Percentiles rank a stretch among this genome's conserved stretches.
Evolutionary conservation across 2,329 filamentous ascomycete genomes (phyloP).

Genomic region (Paecilomyces dactylethromorphus): DNA sequence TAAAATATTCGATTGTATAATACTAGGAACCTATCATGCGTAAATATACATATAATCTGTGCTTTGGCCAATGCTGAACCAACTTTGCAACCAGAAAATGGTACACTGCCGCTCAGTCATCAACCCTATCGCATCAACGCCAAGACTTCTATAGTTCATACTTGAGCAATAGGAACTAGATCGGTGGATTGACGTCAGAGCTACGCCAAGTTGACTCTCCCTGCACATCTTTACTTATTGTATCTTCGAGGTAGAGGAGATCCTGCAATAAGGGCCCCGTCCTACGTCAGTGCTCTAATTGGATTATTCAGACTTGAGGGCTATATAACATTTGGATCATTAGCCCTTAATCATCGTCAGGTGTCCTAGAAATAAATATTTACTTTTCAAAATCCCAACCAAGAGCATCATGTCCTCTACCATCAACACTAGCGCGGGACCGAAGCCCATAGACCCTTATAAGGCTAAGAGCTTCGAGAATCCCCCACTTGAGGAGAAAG

Average conservation of each 20-base stretch:
- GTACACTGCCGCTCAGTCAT: too few relatives aligned
- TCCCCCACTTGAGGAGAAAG: constrained; percentile 63
- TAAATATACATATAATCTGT: too few relatives aligned
- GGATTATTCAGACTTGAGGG: not conserved
- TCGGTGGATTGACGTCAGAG: constrained; percentile 10
- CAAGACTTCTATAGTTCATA: not conserved
- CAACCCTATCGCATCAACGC: not conserved
- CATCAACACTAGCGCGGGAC: constrained; percentile 55
- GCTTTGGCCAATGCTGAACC: too few relatives aligned
- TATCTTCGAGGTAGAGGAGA: not conserved
- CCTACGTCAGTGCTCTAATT: constrained; percentile 5
- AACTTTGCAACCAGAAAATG: too few relatives aligned
- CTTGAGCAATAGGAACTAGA: not conserved
- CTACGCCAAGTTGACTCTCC: constrained; percentile 9
- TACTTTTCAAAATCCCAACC: not conserved
- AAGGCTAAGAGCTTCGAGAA: constrained; percentile 71
- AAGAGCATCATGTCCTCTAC: constrained; percentile 20
- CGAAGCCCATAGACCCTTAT: constrained; percentile 69
- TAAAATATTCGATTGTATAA: too few relatives aligned
- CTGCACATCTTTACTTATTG: not conserved
- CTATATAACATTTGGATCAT: not conserved
- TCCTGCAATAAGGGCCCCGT: not conserved
- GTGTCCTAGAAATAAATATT: not conserved
- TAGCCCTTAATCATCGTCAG: constrained; percentile 4
- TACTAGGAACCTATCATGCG: too few relatives aligned